phyloP scores from a whole-genome alignment of 2,329 filamentous ascomycete genomes.

The Phialocephala sp. region DNA sequence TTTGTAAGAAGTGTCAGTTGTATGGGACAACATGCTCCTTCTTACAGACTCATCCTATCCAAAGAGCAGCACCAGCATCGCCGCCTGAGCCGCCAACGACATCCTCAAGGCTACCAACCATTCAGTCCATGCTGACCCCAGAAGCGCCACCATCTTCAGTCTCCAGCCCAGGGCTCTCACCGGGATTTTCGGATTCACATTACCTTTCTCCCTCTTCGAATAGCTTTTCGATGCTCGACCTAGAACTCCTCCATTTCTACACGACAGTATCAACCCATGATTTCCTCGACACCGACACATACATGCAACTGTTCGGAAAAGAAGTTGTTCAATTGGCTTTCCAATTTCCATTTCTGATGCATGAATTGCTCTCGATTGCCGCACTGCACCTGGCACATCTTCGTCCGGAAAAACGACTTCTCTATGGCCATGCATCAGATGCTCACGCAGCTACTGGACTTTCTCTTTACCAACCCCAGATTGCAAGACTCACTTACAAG shows the following conservation, averaged over 20 bases:
- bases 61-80: slow-evolving; percentile 12
- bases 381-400: slow-evolving; percentile 46
- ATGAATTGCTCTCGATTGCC: slow-evolving; percentile 44
- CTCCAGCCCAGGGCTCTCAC: slow-evolving; percentile 9
- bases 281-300: slow-evolving; percentile 29
- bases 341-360: slow-evolving; percentile 44
- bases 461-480: slow-evolving; percentile 41
- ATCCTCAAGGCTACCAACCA: slow-evolving; percentile 17
- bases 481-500: slow-evolving; percentile 53
- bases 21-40: slow-evolving; percentile 39
- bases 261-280: slow-evolving; percentile 45
- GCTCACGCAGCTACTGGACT: slow-evolving; percentile 43
- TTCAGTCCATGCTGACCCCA: slow-evolving; percentile 16
- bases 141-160: slow-evolving; percentile 12
- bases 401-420: slow-evolving; percentile 30
- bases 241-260: slow-evolving; percentile 52
- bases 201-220: slow-evolving; percentile 9
- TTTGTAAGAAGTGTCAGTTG: slow-evolving; percentile 37
- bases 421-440: slow-evolving; percentile 40
- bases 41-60: slow-evolving; percentile 38
- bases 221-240: slow-evolving; percentile 43
- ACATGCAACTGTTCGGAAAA: slow-evolving; percentile 33
- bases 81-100: neutral
- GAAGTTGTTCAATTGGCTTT: slow-evolving; percentile 36
- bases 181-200: neutral